These are phyloP conservation scores for Botryotinia narcissicola DNA, from an alignment of 2,329 filamentous ascomycete species.

Conservation along the genomic window DNA sequence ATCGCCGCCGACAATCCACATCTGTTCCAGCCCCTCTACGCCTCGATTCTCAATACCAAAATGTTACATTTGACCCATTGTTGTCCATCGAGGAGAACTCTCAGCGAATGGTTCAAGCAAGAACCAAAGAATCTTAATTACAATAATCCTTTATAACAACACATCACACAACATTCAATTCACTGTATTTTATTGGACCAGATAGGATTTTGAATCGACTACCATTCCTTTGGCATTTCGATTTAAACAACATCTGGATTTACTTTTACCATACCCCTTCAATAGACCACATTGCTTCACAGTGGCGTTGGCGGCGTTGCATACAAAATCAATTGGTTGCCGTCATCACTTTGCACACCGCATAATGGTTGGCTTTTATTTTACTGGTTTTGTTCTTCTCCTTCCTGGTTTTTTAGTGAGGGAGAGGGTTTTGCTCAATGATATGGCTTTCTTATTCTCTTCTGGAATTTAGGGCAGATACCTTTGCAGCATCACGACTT, in stretches of 20 bases:
- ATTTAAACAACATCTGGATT: constrained; percentile 31
- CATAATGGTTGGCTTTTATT: constrained; percentile 19
- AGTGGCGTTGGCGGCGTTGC: constrained; percentile 25
- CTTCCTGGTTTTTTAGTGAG: constrained; percentile 10
- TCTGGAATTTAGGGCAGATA: constrained; percentile 7
- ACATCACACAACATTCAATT: constrained; percentile 30
- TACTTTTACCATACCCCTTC: constrained; percentile 25
- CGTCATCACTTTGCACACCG: constrained; percentile 17
- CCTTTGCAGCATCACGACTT: constrained; percentile 19
- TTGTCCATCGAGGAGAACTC: constrained; percentile 25
- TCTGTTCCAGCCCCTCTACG: constrained; percentile 10
- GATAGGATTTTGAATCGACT: constrained; percentile 27
- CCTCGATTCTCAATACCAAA: constrained; percentile 3
- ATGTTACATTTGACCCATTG: constrained; percentile 15
- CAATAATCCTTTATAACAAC: neutral
- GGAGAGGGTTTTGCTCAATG: constrained; percentile 18
- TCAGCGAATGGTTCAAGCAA: constrained; percentile 35
- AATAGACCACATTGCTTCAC: constrained; percentile 29
- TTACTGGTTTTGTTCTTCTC: constrained; percentile 16
- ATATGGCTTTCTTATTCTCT: constrained; percentile 3
- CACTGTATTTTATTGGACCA: constrained; percentile 39
- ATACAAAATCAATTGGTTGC: constrained; percentile 25
- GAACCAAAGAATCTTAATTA: constrained; percentile 24
- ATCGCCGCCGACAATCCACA: constrained; percentile 14
- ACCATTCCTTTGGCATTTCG: constrained; percentile 31